Percentiles rank a stretch among this genome's conserved stretches.
Evolutionary conservation across 768 basidiomycete species (phyloP).

Genomic region (Lyophyllum semitale): DNA sequence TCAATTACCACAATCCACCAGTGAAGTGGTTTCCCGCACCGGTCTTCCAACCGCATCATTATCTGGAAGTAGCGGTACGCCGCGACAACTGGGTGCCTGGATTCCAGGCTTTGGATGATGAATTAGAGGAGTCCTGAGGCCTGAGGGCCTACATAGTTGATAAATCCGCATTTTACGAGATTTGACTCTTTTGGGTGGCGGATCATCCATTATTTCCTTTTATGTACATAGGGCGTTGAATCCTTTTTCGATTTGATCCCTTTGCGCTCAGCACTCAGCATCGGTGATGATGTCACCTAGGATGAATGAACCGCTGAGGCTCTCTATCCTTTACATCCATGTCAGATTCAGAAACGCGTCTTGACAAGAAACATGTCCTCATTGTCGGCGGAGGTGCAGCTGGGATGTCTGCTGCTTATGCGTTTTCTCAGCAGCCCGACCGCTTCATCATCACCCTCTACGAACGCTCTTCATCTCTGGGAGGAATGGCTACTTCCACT

Average conservation of each 20-base stretch:
- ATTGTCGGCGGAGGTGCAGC: slow-evolving; percentile 32
- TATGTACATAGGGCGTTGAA: too few relatives aligned
- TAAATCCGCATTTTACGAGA: background rate
- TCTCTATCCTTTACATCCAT: slow-evolving; percentile 1
- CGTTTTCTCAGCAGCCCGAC: slow-evolving; percentile 30
- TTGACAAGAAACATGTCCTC: slow-evolving; percentile 23
- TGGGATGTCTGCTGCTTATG: slow-evolving; percentile 34
- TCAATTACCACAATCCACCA: background rate
- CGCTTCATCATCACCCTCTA: slow-evolving; percentile 28
- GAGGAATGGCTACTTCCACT: slow-evolving; percentile 33
- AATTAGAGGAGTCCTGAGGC: too few relatives aligned
- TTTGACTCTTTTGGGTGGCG: too few relatives aligned
- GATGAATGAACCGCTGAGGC: too few relatives aligned
- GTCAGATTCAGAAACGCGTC: slow-evolving; percentile 1
- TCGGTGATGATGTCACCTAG: too few relatives aligned
- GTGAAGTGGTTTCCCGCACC: background rate
- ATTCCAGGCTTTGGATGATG: background rate
- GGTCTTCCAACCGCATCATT: background rate
- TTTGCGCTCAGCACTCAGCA: too few relatives aligned
- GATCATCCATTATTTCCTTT: too few relatives aligned
- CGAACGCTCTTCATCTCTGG: slow-evolving; percentile 26
- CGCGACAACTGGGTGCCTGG: background rate
- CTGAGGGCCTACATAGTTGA: too few relatives aligned
- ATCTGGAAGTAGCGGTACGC: background rate
- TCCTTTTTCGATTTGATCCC: too few relatives aligned